Evolutionary conservation across 371 early-diverging fungal species (phyloP).

Genomic region (Actinomortierella wolfii): DNA sequence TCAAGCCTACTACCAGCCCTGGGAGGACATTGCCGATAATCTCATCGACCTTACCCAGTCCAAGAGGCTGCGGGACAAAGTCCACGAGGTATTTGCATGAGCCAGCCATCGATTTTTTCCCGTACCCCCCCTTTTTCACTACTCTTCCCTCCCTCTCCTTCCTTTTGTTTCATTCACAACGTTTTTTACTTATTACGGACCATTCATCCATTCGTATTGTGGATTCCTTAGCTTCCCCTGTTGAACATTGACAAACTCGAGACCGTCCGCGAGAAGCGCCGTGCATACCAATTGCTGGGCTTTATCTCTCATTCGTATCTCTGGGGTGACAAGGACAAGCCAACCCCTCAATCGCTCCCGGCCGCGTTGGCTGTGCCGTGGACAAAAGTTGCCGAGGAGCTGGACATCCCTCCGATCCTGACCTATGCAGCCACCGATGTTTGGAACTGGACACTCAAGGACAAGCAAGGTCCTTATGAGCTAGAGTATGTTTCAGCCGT

Average conservation of each 20-base stretch:
- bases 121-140: neutral
- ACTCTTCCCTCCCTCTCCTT: neutral
- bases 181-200: too few species aligned
- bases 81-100: constrained; percentile 60
- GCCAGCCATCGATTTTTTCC: neutral
- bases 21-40: constrained; percentile 84
- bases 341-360: constrained; percentile 64
- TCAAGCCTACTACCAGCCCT: constrained; percentile 76
- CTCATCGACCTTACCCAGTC: constrained; percentile 74
- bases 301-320: constrained; percentile 88
- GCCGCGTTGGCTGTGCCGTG: constrained; percentile 81
- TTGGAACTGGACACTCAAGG: constrained; percentile 84
- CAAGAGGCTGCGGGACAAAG: constrained; percentile 66
- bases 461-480: constrained; percentile 61
- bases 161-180: constrained; percentile 2
- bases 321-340: constrained; percentile 60
- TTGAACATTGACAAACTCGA: constrained; percentile 61
- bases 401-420: constrained; percentile 84
- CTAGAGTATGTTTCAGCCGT: constrained; percentile 52
- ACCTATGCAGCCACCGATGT: constrained; percentile 82
- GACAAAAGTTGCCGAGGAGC: constrained; percentile 65
- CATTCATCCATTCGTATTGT: too few species aligned
- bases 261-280: constrained; percentile 66
- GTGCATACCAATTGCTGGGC: constrained; percentile 82
- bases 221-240: constrained; percentile 65